phyloP scores from a whole-genome alignment of 1,139 yeast species.

The Kazachstania sp. region DNA sequence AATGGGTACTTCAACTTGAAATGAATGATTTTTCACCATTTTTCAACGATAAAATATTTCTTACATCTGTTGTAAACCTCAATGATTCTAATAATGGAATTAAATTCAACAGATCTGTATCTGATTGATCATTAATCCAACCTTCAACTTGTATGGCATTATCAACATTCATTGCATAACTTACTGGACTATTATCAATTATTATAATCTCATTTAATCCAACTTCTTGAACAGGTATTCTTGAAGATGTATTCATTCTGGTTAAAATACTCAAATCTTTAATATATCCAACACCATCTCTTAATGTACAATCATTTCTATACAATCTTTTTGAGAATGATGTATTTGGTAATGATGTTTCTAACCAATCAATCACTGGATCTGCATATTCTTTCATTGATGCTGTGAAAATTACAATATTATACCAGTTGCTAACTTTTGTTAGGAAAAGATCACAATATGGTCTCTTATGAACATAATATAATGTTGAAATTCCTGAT shows the following conservation, averaged over 20 bases:
- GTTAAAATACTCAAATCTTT: constrained; percentile 61
- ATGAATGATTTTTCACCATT: constrained; percentile 64
- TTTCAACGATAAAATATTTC: constrained; percentile 67
- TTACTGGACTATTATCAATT: constrained; percentile 85
- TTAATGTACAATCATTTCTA: constrained; percentile 68
- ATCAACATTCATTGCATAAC: constrained; percentile 73
- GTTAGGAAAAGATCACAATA: constrained; percentile 75
- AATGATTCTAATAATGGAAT: constrained; percentile 76
- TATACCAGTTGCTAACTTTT: constrained; percentile 80
- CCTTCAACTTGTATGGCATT: constrained; percentile 94
- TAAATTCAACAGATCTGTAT: constrained; percentile 68
- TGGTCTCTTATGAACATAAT: constrained; percentile 88
- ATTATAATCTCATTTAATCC: constrained; percentile 60
- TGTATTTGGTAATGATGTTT: constrained; percentile 32
- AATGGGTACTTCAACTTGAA: neutral
- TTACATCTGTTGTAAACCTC: constrained; percentile 77
- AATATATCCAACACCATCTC: constrained; percentile 77
- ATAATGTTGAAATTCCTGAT: constrained; percentile 52
- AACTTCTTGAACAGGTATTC: constrained; percentile 32
- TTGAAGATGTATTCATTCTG: constrained; percentile 4
- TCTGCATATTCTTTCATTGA: constrained; percentile 93
- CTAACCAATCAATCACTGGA: constrained; percentile 89
- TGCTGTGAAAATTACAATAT: constrained; percentile 85
- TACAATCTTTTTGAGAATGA: constrained; percentile 48
- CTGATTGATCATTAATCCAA: constrained; percentile 94